Conservation (phyloP, 345 rosid species). For the Zanthoxylum bungeanum region DNA sequence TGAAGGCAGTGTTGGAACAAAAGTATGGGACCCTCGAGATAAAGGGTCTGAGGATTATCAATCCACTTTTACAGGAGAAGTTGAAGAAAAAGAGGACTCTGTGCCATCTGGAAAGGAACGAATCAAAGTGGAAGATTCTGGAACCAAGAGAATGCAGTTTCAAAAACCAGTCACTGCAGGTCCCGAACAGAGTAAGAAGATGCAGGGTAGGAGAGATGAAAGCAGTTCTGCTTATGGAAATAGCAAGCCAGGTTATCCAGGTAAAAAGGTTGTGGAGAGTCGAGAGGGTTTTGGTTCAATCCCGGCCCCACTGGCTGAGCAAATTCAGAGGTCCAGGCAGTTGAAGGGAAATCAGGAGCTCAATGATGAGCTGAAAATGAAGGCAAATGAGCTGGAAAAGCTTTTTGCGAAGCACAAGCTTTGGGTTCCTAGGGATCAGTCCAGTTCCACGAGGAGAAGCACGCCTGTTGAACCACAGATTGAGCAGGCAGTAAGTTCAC, state of each 20-base stretch:
- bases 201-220: constrained; percentile 46
- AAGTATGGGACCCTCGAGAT: constrained; percentile 35
- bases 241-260: constrained; percentile 33
- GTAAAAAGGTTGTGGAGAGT: constrained; percentile 38
- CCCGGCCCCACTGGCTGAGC: constrained; percentile 39
- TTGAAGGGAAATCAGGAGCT: constrained; percentile 89
- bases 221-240: constrained; percentile 34
- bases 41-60: constrained; percentile 38
- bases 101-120: constrained; percentile 34
- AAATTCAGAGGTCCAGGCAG: constrained; percentile 70
- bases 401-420: constrained; percentile 92
- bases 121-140: constrained; percentile 43
- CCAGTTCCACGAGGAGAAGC: constrained; percentile 60
- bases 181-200: constrained; percentile 58
- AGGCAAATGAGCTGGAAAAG: constrained; percentile 90
- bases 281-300: constrained; percentile 35
- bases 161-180: constrained; percentile 43
- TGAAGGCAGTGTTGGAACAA: constrained; percentile 45
- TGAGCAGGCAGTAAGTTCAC: constrained; percentile 46
- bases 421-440: constrained; percentile 77
- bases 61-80: constrained; percentile 31
- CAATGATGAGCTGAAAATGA: constrained; percentile 77
- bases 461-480: constrained; percentile 48
- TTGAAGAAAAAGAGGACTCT: constrained; percentile 46
- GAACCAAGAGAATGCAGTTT: constrained; percentile 44